A percentile compares a stretch with the other conserved stretches of the same genome.
phyloP scores from a whole-genome alignment of 371 early-diverging fungal species.

The Syncephalis plumigaleata region DNA sequence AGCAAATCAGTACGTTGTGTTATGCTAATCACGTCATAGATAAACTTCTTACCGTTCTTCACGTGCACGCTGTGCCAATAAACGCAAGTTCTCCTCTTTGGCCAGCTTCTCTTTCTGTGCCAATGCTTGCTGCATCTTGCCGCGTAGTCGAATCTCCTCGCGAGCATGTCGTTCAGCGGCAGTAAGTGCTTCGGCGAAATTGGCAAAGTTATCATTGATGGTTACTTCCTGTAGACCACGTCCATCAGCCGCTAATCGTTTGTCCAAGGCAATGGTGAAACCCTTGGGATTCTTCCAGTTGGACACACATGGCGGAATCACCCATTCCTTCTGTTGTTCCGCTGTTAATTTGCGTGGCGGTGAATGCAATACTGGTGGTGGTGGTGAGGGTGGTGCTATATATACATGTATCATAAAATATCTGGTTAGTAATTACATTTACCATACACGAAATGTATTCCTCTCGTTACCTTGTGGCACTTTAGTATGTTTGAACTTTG shows the following conservation, averaged over 20 bases:
- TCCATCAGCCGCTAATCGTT: conserved; percentile 93
- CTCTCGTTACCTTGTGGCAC: conserved; percentile 42
- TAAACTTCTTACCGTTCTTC: conserved; percentile 41
- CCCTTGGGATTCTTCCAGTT: conserved; percentile 99
- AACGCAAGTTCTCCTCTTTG: conserved; percentile 77
- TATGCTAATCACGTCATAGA: no score
- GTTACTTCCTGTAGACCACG: conserved; percentile 79
- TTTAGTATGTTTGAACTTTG: conserved; percentile 80
- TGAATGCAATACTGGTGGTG: conserved; percentile 92
- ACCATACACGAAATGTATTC: no score
- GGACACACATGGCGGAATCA: conserved; percentile 91
- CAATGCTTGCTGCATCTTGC: conserved; percentile 76
- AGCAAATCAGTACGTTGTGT: not conserved
- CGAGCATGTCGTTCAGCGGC: conserved; percentile 89
- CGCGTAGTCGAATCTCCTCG: conserved; percentile 80
- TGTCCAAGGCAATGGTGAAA: conserved; percentile 94
- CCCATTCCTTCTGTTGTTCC: conserved; percentile 90
- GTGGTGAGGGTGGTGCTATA: conserved; percentile 66
- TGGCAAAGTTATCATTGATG: conserved; percentile 92
- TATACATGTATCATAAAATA: no score
- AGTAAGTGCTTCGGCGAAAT: conserved; percentile 82
- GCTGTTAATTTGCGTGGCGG: conserved; percentile 90
- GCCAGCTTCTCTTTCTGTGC: conserved; percentile 87
- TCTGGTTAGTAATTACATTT: no score
- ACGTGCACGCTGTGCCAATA: conserved; percentile 81